Conservation (phyloP, 2,329 filamentous ascomycete species). For the Alternaria longipes region DNA sequence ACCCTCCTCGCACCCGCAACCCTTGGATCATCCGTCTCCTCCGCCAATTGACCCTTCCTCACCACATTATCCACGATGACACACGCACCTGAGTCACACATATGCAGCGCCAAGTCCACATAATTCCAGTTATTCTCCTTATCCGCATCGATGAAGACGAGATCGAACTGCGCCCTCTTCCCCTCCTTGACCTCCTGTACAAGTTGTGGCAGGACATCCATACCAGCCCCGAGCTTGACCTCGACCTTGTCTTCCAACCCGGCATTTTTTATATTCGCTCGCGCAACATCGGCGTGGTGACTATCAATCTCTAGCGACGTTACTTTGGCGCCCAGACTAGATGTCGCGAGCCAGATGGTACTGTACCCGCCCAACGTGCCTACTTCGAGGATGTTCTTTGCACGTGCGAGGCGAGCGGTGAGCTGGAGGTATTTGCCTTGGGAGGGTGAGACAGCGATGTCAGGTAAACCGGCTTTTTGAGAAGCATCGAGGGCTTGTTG, state of each 20-base stretch:
- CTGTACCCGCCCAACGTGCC: slow-evolving; percentile 66
- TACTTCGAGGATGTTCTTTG: slow-evolving; percentile 58
- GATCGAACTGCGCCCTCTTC: slow-evolving; percentile 55
- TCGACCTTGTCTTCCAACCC: slow-evolving; percentile 56
- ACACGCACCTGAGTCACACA: slow-evolving; percentile 53
- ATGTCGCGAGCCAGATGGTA: slow-evolving; percentile 62
- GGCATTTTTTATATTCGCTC: slow-evolving; percentile 55
- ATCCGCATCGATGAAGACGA: slow-evolving; percentile 65
- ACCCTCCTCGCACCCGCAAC: slow-evolving; percentile 49
- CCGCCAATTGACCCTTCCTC: slow-evolving; percentile 50
- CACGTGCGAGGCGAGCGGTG: slow-evolving; percentile 40
- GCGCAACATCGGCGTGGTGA: slow-evolving; percentile 58
- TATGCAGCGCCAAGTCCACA: slow-evolving; percentile 57
- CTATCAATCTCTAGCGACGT: slow-evolving; percentile 62
- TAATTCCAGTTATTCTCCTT: slow-evolving; percentile 62
- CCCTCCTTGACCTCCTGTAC: slow-evolving; percentile 52
- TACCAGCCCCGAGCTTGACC: slow-evolving; percentile 56
- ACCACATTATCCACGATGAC: slow-evolving; percentile 65
- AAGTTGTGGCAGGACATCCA: slow-evolving; percentile 56
- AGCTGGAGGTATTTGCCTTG: slow-evolving; percentile 49
- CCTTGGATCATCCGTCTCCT: slow-evolving; percentile 35
- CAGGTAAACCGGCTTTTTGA: slow-evolving; percentile 37
- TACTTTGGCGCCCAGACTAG: slow-evolving; percentile 52
- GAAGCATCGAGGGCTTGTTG: slow-evolving; percentile 34
- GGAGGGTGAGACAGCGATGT: slow-evolving; percentile 47